A percentile compares a stretch with the other conserved stretches of the same genome.
Conservation (phyloP, 352 stramenopile species). For the Sclerospora graminicola region DNA sequence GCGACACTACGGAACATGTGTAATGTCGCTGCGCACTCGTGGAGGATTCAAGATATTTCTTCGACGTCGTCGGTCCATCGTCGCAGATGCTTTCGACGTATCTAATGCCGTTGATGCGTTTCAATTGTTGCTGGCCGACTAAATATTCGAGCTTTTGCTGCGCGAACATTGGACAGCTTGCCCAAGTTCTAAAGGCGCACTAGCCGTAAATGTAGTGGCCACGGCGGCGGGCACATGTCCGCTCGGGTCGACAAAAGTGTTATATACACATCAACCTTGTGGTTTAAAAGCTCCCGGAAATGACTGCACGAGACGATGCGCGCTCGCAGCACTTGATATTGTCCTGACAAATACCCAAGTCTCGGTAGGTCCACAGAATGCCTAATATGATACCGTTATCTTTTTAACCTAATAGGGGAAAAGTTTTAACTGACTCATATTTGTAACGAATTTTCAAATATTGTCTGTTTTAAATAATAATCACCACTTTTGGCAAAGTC, state of each 20-base stretch:
- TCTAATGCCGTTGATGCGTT: conserved; percentile 8
- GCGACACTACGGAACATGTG: conserved; percentile 20
- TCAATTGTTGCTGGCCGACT: conserved; percentile 22
- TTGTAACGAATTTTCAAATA: too few species aligned
- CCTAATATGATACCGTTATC: conserved; percentile 50
- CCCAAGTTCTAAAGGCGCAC: conserved; percentile 27
- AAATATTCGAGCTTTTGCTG: conserved; percentile 61
- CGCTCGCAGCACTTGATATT: conserved; percentile 40
- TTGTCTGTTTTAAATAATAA: too few species aligned
- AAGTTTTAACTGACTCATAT: too few species aligned
- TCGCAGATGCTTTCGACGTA: conserved; percentile 6
- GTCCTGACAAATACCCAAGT: conserved; percentile 34
- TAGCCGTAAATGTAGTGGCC: conserved; percentile 26
- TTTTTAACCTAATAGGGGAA: too few species aligned
- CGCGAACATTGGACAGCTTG: conserved; percentile 32
- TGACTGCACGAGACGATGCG: conserved; percentile 35
- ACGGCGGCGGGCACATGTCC: conserved; percentile 31
- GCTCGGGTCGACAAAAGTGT: conserved; percentile 27
- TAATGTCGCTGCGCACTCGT: conserved; percentile 7
- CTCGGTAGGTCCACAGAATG: conserved; percentile 43
- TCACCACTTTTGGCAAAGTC: too few species aligned
- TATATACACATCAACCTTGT: conserved; percentile 45
- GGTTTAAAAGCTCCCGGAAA: conserved; percentile 25
- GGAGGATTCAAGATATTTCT: not conserved
- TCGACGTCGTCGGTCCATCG: conserved; percentile 1